These are phyloP conservation scores for Piloderma croceum DNA, from an alignment of 768 basidiomycete species.

Conservation along the genomic window DNA sequence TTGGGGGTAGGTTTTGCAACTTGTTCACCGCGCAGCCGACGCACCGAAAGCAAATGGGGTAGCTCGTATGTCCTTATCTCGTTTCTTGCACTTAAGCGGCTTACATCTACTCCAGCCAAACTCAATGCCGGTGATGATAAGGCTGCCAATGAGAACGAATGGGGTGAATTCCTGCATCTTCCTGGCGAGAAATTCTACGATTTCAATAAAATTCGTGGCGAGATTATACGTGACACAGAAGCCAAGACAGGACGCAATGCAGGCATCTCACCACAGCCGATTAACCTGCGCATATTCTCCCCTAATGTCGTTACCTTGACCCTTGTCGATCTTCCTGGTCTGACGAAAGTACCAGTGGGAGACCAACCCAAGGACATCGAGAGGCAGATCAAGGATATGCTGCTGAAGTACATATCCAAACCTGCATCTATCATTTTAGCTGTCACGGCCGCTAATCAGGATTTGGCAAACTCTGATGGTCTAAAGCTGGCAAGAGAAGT, in stretches of 20 bases:
- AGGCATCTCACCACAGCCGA: constrained; percentile 94
- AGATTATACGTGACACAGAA: constrained; percentile 95
- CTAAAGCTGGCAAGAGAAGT: constrained; percentile 94
- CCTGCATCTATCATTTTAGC: constrained; percentile 95
- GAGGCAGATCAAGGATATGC: constrained; percentile 95
- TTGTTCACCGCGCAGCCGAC: constrained; percentile 76
- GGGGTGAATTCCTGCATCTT: constrained; percentile 97
- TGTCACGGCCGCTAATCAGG: constrained; percentile 92
- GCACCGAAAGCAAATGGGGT: constrained; percentile 39
- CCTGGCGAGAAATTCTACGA: constrained; percentile 98
- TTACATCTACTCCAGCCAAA: constrained; percentile 3
- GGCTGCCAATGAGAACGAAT: constrained; percentile 86
- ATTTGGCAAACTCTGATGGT: constrained; percentile 98
- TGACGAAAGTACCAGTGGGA: constrained; percentile 92
- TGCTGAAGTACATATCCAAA: constrained; percentile 90
- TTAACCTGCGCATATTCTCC: constrained; percentile 96
- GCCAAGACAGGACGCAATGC: constrained; percentile 98
- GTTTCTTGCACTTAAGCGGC: background rate
- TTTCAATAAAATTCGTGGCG: constrained; percentile 93
- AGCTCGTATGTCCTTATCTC: constrained; percentile 28
- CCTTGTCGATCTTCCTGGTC: constrained; percentile 93
- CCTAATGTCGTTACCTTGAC: constrained; percentile 97
- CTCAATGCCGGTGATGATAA: constrained; percentile 51
- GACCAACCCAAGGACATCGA: constrained; percentile 98
- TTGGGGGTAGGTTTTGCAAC: constrained; percentile 89